Percentiles rank a stretch among this genome's conserved stretches.
Conservation (phyloP, 75 land plant genomes). For the Selaginella tamariscina region DNA sequence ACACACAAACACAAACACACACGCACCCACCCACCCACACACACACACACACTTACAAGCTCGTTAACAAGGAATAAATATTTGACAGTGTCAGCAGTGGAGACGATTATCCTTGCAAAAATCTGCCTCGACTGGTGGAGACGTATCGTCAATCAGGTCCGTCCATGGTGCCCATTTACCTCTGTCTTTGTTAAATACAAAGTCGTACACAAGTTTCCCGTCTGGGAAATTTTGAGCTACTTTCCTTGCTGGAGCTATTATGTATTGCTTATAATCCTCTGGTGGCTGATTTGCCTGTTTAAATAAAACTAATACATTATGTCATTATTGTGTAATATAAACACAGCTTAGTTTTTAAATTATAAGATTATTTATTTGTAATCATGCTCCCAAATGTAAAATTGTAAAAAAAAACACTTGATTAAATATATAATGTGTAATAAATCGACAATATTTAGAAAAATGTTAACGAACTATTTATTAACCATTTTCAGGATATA, state of each 20-base stretch:
- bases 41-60: too few species aligned
- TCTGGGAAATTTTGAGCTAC: constrained; percentile 24
- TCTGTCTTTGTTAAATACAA: constrained; percentile 22
- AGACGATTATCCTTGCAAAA: constrained; percentile 25
- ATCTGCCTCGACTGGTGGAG: constrained; percentile 17
- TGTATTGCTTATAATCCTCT: constrained; percentile 27
- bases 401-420: too few species aligned
- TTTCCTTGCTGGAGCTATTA: constrained; percentile 24
- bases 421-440: too few species aligned
- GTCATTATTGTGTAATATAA: too few species aligned
- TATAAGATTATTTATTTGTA: too few species aligned
- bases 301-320: constrained; percentile 3
- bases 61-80: constrained; percentile 21
- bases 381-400: too few species aligned
- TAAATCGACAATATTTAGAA: too few species aligned
- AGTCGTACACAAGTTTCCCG: constrained; percentile 26
- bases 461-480: too few species aligned
- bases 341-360: too few species aligned
- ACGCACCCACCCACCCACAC: too few species aligned
- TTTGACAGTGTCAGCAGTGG: constrained; percentile 26
- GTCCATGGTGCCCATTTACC: constrained; percentile 31
- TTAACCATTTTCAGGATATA: too few species aligned
- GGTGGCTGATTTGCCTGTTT: constrained; percentile 30
- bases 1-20: too few species aligned
- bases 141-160: constrained; percentile 23